Evolutionary conservation across 176 grass and related monocot genomes (phyloP), one percentile per base, ranked within the genome.

Genomic region (Alopecurus myosuroides): DNA sequence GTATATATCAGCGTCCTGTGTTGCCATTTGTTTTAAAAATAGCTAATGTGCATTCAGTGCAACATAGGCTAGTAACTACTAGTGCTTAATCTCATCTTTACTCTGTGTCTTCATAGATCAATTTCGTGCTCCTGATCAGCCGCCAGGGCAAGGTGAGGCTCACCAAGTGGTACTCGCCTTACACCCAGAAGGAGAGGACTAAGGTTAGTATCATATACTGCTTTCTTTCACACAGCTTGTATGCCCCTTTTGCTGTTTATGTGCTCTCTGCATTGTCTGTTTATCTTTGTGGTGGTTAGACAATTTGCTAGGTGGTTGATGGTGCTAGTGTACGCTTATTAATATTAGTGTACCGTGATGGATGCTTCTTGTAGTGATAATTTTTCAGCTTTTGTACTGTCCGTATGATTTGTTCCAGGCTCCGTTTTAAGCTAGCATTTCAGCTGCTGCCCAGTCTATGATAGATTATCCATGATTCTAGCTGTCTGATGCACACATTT

Each of bases 131-230:
- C 74, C 81, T 97, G 82, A 95, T 95, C 81, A 94, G 93, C 70
- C 86, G 96, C 40, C 93, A 95, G 77, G 96, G 93, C 74, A 98
- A 98, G 81, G 93, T 95, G 76, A 90, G 96, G 86, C 87, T 95
- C 82, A 95, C 93, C 76, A 98, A 98, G 85, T 98, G 93, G 93
- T 98, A 98, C 79, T 98, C 93, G 53, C 87, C 93, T 29, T 98
- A 98, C 87, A 62, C 93, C 79, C 93, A 98, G 76, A 98, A 98
- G 82, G 95, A 95, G 90, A 93, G 95, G 85, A 86, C 85, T 18
- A 98, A 98, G 95, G 95, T 98, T 55, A 53, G 53, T 78, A 73
- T 87, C n/a, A 65, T 30, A 13, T 39, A 31, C 70, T 66, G 14
- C 2, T 46, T 56, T 82, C 4, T 39, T 18, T 75, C 15, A 0